Evolutionary conservation across 1,284 basidiomycete species (phyloP), one percentile per base, ranked within the genome.

Genomic region (Pholiota adiposa): DNA sequence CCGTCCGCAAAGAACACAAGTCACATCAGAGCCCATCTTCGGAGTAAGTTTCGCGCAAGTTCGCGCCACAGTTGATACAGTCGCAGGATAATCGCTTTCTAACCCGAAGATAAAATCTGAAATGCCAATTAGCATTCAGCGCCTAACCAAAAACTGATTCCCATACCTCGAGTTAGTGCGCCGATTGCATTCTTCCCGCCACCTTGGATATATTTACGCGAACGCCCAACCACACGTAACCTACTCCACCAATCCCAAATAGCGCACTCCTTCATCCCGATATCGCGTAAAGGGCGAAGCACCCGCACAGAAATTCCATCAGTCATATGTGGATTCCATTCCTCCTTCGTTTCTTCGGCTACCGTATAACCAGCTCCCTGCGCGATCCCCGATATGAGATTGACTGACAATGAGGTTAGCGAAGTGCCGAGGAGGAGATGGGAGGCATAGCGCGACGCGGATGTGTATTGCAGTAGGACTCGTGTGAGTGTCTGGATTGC

Each of bases 21-120:
- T 68, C 0, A 75, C 76, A 8, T 73, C 74, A 0, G 83, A 75
- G 1, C 74, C 75, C 55, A 84, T 84, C 65, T 90, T 90, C 8
- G 94, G 89, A 9, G 86, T 83, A 34, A 96, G 77, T 74, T 96
- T 96, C 23, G 83, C 87, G 63, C 92, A 93, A 0, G 94, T 96
- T 48, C 90, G 83, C 25, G 87, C 88, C 56, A 96, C 93, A 0
- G 94, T 90, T 6, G 92, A 94, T 3, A 96, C 94, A 0, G 94
- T 96, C 0, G 93, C 92, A 0, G 94, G 94, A 72, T 93, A 96
- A 67, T 94, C 87, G 48, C 83, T 85, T 72, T 93, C 92, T 21
- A 96, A 73, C 0, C 89, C 87, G 16, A 89, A 77, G 61, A 96
- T 92, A 70, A 96, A 96, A 69, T 89, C 93, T 94, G 55, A 8